These are phyloP conservation scores for Amaranthus hypochondriacus DNA, from an alignment of 148 eudicot species.

Conservation along the genomic window DNA sequence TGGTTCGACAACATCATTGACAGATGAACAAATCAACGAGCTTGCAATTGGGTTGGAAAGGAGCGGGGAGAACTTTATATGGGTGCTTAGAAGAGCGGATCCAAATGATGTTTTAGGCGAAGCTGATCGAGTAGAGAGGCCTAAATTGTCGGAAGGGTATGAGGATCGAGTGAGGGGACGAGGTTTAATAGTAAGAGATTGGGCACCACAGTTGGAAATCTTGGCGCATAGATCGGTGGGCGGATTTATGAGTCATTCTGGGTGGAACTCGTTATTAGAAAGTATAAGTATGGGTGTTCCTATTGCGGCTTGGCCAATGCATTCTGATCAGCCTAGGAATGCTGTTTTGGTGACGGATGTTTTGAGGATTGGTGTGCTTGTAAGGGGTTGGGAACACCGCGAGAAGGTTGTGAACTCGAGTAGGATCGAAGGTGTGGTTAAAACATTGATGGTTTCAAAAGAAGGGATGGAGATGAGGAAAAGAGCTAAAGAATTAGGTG, in stretches of 20 bases:
- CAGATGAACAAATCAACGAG: constrained; percentile 46
- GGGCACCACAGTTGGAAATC: constrained; percentile 66
- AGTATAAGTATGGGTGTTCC: constrained; percentile 56
- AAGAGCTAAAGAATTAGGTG: background rate
- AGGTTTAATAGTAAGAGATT: constrained; percentile 48
- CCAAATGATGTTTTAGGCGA: constrained; percentile 18
- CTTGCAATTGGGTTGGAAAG: constrained; percentile 54
- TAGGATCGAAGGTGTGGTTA: background rate
- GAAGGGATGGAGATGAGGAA: background rate
- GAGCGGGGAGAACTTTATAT: constrained; percentile 49
- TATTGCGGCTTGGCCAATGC: constrained; percentile 55
- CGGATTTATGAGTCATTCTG: constrained; percentile 56
- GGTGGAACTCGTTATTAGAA: constrained; percentile 64
- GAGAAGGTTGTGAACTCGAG: background rate
- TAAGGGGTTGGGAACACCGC: background rate
- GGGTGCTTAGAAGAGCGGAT: constrained; percentile 46
- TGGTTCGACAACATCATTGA: constrained; percentile 47
- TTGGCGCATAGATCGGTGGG: constrained; percentile 47
- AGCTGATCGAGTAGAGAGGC: constrained; percentile 15
- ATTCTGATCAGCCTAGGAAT: constrained; percentile 61
- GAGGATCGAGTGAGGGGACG: constrained; percentile 44
- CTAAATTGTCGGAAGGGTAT: constrained; percentile 45
- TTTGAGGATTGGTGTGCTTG: constrained; percentile 29
- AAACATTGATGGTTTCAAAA: background rate
- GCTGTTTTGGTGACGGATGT: constrained; percentile 29